Evolutionary conservation across 106 monocot genomes (phyloP), one percentile per base, ranked within the genome.

Genomic region (Cymbidium sinense): DNA sequence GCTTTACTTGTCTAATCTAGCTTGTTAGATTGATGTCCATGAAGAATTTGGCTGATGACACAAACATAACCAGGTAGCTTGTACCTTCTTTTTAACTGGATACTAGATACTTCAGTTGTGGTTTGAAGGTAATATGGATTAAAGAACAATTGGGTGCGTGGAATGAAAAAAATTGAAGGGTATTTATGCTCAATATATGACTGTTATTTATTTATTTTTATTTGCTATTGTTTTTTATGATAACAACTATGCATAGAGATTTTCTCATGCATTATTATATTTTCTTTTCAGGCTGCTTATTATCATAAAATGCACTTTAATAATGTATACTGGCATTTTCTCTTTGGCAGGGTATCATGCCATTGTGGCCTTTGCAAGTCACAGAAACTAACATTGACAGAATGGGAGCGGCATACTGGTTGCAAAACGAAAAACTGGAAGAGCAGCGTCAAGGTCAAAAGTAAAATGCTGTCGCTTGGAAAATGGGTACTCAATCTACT

Each of bases 361-460:
- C 79, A 75, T 20, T 99, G 99, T 82, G 89, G 88, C 21, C 80
- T 78, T 73, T 99, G 99, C 82, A 92, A 91, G 51, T 77, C 80
- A 50, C 82, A 83, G 75, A 87, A 80, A 47, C 74, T 87, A 67
- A 84, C 80, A 44, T 89, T 86, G 76, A 85, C 70, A 73, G 90
- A 92, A 77, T 99, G 94, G 92, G 99, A 99, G 81, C 82, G 90
- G 17, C 99, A 99, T 83, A 86, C 92, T 70, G 99, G 99, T 80
- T 95, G 90, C 70, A 99, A 78, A 85, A 84, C 84, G 71, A 95
- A 95, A 86, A 89, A 89, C 29, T 99, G 99, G 99, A 99, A 84
- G 79, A 87, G 77, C 52, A 92, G 84, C 78, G 87, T 99, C 41
- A 95, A 84, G 81, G 83, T 93, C 76, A 94, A 99, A 82, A 79